These are phyloP conservation scores for Porphyrellus sp. DNA, from an alignment of 1,284 basidiomycete genomes.

Conservation along the genomic window DNA sequence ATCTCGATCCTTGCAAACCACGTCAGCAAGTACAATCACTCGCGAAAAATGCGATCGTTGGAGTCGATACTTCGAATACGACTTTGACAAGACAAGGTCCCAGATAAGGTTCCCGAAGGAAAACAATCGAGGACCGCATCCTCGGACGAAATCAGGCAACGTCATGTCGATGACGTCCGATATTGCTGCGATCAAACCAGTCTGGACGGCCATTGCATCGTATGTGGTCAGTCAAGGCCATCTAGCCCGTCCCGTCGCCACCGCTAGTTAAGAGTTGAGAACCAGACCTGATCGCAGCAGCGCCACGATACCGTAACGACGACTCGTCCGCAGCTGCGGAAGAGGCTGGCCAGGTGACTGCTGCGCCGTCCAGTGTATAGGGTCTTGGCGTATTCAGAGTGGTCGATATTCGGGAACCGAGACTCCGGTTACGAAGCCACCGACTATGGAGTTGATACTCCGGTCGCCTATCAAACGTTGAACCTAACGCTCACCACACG, in stretches of 20 bases:
- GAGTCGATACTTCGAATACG: slow-evolving; percentile 44
- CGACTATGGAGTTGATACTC: slow-evolving; percentile 30
- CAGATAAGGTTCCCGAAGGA: slow-evolving; percentile 46
- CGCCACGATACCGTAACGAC: slow-evolving; percentile 40
- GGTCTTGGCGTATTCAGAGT: slow-evolving; percentile 11
- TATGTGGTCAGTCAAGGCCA: no score
- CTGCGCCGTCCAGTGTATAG: slow-evolving; percentile 29
- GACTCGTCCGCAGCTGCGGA: slow-evolving; percentile 45
- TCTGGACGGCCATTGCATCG: neutral
- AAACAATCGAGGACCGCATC: neutral
- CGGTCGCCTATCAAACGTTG: neutral
- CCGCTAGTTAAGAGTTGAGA: neutral
- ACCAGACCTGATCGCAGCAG: no score
- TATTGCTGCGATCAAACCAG: neutral
- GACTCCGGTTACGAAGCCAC: slow-evolving; percentile 45
- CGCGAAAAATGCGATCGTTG: no score
- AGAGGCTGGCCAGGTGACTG: slow-evolving; percentile 47
- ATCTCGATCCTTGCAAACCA: no score
- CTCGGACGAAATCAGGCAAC: neutral
- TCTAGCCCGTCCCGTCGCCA: slow-evolving; percentile 2
- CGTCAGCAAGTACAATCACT: no score
- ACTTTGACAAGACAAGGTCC: slow-evolving; percentile 51
- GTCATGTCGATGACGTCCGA: neutral
- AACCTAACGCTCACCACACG: slow-evolving; percentile 38
- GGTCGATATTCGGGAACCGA: slow-evolving; percentile 20